Evolutionary conservation across 176 grass and related monocot species (phyloP).

Genomic region (Rhynchospora breviuscula): DNA sequence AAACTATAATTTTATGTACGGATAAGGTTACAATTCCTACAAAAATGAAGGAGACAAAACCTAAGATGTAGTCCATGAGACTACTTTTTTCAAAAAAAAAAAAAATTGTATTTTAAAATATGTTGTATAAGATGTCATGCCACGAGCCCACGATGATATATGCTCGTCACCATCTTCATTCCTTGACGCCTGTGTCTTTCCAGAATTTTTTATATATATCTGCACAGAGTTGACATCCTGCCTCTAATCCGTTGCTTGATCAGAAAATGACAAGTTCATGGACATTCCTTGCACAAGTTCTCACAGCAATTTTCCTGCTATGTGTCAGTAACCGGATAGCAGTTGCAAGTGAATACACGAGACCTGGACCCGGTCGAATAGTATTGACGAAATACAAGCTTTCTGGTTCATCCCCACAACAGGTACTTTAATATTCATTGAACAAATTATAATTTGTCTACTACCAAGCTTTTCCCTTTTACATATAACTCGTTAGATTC

Average conservation of each 20-base stretch:
- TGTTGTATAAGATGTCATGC: neutral
- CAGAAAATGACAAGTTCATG: slow-evolving; percentile 39
- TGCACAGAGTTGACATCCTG: neutral
- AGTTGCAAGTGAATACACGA: slow-evolving; percentile 34
- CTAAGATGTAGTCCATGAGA: no score
- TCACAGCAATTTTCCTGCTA: slow-evolving; percentile 32
- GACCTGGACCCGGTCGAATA: slow-evolving; percentile 45
- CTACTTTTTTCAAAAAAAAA: neutral
- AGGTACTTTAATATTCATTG: slow-evolving; percentile 26
- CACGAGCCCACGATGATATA: neutral
- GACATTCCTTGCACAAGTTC: slow-evolving; percentile 40
- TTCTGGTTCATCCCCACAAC: slow-evolving; percentile 50
- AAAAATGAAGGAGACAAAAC: neutral
- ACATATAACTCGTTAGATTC: neutral
- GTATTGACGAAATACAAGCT: slow-evolving; percentile 23
- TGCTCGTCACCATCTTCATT: neutral
- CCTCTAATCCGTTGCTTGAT: slow-evolving; percentile 7
- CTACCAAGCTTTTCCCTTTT: neutral
- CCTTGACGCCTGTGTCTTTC: neutral
- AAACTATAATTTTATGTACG: neutral
- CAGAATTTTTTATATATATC: neutral
- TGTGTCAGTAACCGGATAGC: neutral
- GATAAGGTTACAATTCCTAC: neutral
- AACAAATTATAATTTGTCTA: neutral
- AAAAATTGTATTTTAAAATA: neutral